Base-by-base conservation (phyloP, 2,329 filamentous ascomycete species). In the Tetracladium maxilliforme region DNA sequence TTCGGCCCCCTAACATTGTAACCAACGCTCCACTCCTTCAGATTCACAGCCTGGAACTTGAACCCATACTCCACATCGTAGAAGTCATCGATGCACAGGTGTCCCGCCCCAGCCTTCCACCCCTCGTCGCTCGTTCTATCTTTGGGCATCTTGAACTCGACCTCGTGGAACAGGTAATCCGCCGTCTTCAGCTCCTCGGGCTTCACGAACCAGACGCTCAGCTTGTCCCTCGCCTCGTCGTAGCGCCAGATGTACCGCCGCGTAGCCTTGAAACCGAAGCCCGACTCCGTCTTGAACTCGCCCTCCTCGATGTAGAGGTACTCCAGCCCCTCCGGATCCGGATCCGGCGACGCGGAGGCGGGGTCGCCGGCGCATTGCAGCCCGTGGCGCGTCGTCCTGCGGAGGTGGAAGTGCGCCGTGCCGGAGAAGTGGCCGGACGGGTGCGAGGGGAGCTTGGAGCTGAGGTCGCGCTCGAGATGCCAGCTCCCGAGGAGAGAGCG, bases 201-300 rank as follows among this genome's bases (percentile, higher is more conserved):
- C 33, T 71, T 70, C 19, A 70, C 70, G 37, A 84, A 84, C 78
- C 78, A 86, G 2, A 78, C 70, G 31, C 68, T 77, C 13, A 86
- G 51, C 15, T 45, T 47, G 38, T 83, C 76, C 2, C 41, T 51
- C 7, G 29, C 37, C 33, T 75, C 70, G 22, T 68, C 56, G 38
- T 83, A 84, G 0, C 78, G 65, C 57, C 78, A 84, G 2, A 81
- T 58, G 38, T 86, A 86, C 8, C 77, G 64, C 13, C 72, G 55
- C 8, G 59, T 70, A 0, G 72, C 73, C 10, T 23, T 23, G 14
- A 80, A 75, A 1, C 52, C 50, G 23, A 70, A 49, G 0, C 66
- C 66, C 15, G 54, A 57, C 3, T 60, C 51, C 5, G 70, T 68
- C 14, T 49, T 62, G 40, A 82, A 77, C 5, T 64, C 62, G 4